Evolutionary conservation across 805 yeast species (phyloP), one percentile per base, ranked within the genome.

Genomic region (Lachancea mirantina): DNA sequence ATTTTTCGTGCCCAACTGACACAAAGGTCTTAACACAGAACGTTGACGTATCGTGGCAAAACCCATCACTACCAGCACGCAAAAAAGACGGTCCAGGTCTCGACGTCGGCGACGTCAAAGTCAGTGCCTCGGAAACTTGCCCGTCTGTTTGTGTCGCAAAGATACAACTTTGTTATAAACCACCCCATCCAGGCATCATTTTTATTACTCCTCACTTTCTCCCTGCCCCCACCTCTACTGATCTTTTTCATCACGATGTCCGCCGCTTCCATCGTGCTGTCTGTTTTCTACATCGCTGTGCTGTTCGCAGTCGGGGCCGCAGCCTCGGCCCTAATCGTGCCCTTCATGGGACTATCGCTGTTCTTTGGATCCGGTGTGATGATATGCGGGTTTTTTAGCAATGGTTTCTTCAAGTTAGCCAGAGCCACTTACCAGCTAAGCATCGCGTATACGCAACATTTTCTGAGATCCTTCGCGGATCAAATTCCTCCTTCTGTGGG

Each of bases 311-410:
- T 51, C 15, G 48, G 46, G 3, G 18, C 42, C n/a, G 11, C 40
- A 2, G 49, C 59, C 3, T 36, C 54, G 2, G 15, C 50, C 8
- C 41, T 55, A 17, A 46, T 57, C 17, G 30, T 50, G 2, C 62
- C 62, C 15, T 34, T 55, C 22, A 26, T 57, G 27, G 34, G 40
- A 1, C 24, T 45, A 4, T 55, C 62, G 4, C 43, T 52, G 29
- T 26, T 46, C 8, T 53, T 55, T 29, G 59, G 59, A 2, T 34
- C 47, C 2, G 48, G 46, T 9, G 52, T 51, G 8, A 49, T 55
- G 1, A 24, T 46, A 3, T 45, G 52, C 28, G 59, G 58, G 10
- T 46, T 53, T 24, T 26, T 51, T 26, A 50, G 57, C 35, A 52
- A 51, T 22, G n/a, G 44, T 3, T 43, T 50, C 4, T 54, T 52